Evolutionary conservation across 495 filamentous ascomycete genomes (phyloP).

Genomic region (Pyrenula aspistea): DNA sequence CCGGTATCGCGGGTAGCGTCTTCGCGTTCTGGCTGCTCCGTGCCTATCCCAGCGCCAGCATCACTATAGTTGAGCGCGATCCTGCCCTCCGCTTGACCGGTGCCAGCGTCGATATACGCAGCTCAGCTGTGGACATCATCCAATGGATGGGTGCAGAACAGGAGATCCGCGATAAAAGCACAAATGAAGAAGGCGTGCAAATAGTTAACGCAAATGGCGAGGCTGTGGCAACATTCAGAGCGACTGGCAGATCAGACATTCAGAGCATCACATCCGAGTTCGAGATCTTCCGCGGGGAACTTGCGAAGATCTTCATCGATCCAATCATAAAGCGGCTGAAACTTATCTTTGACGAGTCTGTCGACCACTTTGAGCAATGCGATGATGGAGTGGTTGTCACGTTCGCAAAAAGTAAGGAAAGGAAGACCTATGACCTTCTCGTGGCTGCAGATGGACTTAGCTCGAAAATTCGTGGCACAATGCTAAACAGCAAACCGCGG

Average conservation of each 20-base stretch:
- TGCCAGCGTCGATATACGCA: constrained; percentile 23
- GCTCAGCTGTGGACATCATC: constrained; percentile 18
- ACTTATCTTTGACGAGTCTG: constrained; percentile 20
- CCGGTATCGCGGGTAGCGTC: constrained; percentile 12
- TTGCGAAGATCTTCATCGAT: constrained; percentile 28
- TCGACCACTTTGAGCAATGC: constrained; percentile 4
- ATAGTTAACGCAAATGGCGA: constrained; percentile 12
- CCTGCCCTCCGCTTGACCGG: constrained; percentile 18
- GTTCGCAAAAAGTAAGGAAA: constrained; percentile 1
- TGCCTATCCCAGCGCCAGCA: constrained; percentile 8
- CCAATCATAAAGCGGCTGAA: constrained; percentile 16
- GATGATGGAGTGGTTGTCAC: constrained; percentile 1
- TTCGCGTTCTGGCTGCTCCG: constrained; percentile 14
- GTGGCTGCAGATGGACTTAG: constrained; percentile 23
- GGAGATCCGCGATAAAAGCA: constrained; percentile 9
- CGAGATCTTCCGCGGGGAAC: constrained; percentile 37
- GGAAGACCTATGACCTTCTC: constrained; percentile 20
- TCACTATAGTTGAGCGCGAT: constrained; percentile 19
- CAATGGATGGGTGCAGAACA: constrained; percentile 17
- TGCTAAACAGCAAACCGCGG: constrained; percentile 15
- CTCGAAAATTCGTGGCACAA: constrained; percentile 23
- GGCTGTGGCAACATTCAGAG: constrained; percentile 4
- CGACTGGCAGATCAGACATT: constrained; percentile 9
- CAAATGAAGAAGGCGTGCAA: constrained; percentile 13
- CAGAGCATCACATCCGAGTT: constrained; percentile 32